phyloP scores from a whole-genome alignment of 257 asterid species.

The Perilla frutescens region DNA sequence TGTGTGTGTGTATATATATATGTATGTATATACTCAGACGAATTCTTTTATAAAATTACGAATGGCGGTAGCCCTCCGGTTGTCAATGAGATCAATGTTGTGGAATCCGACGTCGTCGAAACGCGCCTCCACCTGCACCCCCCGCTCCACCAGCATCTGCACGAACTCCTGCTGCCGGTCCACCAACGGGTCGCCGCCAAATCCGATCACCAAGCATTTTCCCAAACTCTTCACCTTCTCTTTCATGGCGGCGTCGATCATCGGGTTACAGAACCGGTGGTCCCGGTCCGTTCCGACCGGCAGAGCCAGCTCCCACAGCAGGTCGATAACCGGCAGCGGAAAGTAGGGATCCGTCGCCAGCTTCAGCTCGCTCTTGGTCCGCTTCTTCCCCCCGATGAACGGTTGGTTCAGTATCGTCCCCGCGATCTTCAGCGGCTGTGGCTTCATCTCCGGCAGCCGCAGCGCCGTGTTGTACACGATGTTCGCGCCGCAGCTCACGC shows the following conservation, averaged over 20 bases:
- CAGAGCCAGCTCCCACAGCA: constrained; percentile 86
- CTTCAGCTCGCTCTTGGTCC: constrained; percentile 77
- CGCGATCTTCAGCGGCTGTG: constrained; percentile 54
- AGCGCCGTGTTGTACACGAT: constrained; percentile 73
- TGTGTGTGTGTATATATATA: not conserved
- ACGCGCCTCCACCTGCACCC: constrained; percentile 83
- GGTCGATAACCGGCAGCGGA: constrained; percentile 77
- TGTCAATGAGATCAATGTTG: constrained; percentile 73
- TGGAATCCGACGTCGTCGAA: constrained; percentile 93
- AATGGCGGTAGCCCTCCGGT: constrained; percentile 70
- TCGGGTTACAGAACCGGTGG: constrained; percentile 80
- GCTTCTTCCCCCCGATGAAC: constrained; percentile 68
- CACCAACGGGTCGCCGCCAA: constrained; percentile 83
- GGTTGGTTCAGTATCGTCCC: constrained; percentile 85
- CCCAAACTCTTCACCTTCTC: constrained; percentile 65
- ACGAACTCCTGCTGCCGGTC: constrained; percentile 86
- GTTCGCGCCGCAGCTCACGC: constrained; percentile 77
- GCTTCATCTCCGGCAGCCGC: constrained; percentile 48
- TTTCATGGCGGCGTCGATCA: constrained; percentile 49
- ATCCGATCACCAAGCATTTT: constrained; percentile 78
- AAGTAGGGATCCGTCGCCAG: constrained; percentile 70
- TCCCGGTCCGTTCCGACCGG: constrained; percentile 79
- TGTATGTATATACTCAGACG: constrained; percentile 39
- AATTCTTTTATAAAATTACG: constrained; percentile 71
- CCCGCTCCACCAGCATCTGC: constrained; percentile 70